Percentiles rank a stretch among this genome's conserved stretches.
phyloP scores from a whole-genome alignment of 2,329 filamentous ascomycete genomes.

The Venturia carpophila region DNA sequence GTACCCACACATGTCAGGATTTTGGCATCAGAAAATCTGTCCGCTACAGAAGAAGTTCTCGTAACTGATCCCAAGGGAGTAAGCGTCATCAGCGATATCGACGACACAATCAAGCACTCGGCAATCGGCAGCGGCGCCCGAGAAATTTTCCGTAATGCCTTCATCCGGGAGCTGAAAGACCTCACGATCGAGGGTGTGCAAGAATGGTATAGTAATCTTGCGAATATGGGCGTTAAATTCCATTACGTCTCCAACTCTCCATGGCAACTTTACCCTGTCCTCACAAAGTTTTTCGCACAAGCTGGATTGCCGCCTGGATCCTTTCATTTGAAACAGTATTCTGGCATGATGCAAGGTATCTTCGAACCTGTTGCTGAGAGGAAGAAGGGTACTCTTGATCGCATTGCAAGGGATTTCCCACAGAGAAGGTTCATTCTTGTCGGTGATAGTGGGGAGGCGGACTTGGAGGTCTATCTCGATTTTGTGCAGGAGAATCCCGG shows the following conservation, averaged over 20 bases:
- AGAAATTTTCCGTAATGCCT: constrained; percentile 94
- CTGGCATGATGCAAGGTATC: constrained; percentile 93
- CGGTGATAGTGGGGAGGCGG: constrained; percentile 92
- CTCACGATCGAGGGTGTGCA: constrained; percentile 78
- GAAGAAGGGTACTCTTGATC: constrained; percentile 81
- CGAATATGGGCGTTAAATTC: constrained; percentile 72
- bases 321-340: constrained; percentile 92
- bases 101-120: constrained; percentile 94
- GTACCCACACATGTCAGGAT: constrained; percentile 84
- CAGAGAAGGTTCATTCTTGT: constrained; percentile 82
- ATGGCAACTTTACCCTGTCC: constrained; percentile 90
- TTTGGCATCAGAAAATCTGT: constrained; percentile 76
- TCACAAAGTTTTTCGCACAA: constrained; percentile 75
- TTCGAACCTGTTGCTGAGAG: constrained; percentile 95
- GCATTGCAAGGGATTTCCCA: constrained; percentile 82
- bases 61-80: constrained; percentile 73
- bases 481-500: constrained; percentile 78
- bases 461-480: constrained; percentile 94
- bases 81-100: constrained; percentile 93
- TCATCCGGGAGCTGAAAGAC: constrained; percentile 75
- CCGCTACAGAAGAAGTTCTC: constrained; percentile 67
- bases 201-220: constrained; percentile 79
- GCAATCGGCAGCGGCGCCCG: constrained; percentile 80
- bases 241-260: constrained; percentile 99
- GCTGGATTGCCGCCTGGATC: constrained; percentile 79